A percentile compares a stretch with the other conserved stretches of the same genome.
phyloP scores from a whole-genome alignment of 2,329 filamentous ascomycete genomes.

The Paraphaeosphaeria sporulosa region DNA sequence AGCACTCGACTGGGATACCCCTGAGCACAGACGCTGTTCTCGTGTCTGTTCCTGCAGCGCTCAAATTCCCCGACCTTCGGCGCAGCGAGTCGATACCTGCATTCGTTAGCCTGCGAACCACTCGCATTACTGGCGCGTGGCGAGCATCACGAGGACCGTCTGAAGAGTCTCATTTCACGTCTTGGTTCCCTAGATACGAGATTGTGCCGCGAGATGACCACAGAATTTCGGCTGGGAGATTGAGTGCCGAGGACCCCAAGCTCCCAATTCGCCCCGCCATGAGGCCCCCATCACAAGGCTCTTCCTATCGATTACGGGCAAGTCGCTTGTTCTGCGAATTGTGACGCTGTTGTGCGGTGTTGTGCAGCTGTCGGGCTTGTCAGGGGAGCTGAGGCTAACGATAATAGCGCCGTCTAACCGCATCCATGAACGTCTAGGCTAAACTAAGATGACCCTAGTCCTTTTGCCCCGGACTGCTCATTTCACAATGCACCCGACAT shows the following conservation, averaged over 20 bases:
- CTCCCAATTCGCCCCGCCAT: constrained; percentile 12
- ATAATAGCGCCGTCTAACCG: constrained; percentile 10
- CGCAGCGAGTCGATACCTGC: constrained; percentile 1
- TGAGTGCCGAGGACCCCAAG: constrained; percentile 11
- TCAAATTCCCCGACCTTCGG: constrained; percentile 3
- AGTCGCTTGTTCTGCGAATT: constrained; percentile 5
- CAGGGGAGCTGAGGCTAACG: constrained; percentile 22
- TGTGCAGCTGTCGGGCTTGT: constrained; percentile 19
- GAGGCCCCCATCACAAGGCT: constrained; percentile 1
- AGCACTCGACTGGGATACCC: constrained; percentile 10
- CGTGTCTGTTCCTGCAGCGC: constrained; percentile 10
- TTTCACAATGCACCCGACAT: constrained; percentile 33
- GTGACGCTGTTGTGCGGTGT: constrained; percentile 22
- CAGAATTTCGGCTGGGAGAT: constrained; percentile 7
- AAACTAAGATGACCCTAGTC: constrained; percentile 2
- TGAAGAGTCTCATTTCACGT: background rate
- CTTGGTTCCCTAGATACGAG: background rate
- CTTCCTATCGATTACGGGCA: constrained; percentile 12
- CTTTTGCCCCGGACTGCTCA: constrained; percentile 39
- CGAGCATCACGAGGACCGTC: constrained; percentile 1
- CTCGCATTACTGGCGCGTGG: background rate
- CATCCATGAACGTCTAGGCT: constrained; percentile 2
- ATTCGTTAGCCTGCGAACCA: constrained; percentile 7
- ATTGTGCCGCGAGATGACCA: background rate
- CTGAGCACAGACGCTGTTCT: constrained; percentile 17